Evolutionary conservation across 2,329 filamentous ascomycete genomes (phyloP), one percentile per base, ranked within the genome.

Genomic region (Corynespora cassiicola): DNA sequence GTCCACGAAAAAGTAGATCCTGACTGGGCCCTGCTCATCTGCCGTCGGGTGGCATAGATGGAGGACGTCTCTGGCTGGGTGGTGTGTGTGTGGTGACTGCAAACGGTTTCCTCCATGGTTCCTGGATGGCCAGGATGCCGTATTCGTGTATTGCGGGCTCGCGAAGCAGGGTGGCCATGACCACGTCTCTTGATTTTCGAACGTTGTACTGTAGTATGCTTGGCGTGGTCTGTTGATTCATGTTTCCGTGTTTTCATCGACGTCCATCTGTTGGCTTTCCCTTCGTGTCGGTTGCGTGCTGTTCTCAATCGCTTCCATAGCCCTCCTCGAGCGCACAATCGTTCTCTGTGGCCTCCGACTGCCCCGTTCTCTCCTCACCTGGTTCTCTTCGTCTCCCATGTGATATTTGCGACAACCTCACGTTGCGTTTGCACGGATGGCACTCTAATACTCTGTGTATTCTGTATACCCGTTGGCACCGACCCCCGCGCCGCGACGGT

Each of bases 1-100:
- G 24, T 56, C 59, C 8, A 62, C 33, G 30, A 56, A 61, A 32
- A 58, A 55, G 36, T 44, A 62, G n/a, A 55, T 46, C 36, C 50
- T 27, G 7, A 53, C 39, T 10, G 27, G 37, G 21, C 41, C 44
- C 36, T 45, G 26, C 7, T 34, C 26, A 14, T 27, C n/a, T 14
- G 30, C 40, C 22, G 29, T 23, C 19, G 33, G 41, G 42, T 39
- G 54, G 42, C 32, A 52, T 7, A 56, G 39, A 18, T 58, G 28
- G 31, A 57, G 58, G 14, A 30, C 25, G 31, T 39, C 15, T 41
- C 45, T 41, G 8, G 47, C 47, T 44, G 40, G 48, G 41, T 61
- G 44, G 32, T 61, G 40, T 18, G 32, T 61, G 40, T 18, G 48
- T 62, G 3, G 54, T 57, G 7, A 35, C 40, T 21, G 26, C 46